A percentile compares a stretch with the other conserved stretches of the same genome.
These are phyloP conservation scores for Lichtheimia hyalospora DNA, from an alignment of 371 early-diverging fungal species.

Conservation along the genomic window DNA sequence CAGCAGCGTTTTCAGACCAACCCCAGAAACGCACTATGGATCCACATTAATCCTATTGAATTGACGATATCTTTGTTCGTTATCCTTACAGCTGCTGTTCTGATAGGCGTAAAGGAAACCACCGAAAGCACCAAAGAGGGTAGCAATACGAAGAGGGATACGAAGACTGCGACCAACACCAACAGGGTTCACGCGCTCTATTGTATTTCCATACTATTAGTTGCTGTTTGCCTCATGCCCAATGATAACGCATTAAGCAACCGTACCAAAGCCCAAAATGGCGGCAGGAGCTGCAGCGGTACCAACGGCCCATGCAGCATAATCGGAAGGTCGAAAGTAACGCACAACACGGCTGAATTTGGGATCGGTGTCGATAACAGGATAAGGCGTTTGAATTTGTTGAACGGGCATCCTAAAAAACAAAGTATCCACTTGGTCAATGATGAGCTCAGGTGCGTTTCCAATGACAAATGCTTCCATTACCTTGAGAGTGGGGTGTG, in stretches of 20 bases:
- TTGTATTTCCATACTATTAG: neutral
- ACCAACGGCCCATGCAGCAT: slow-evolving; percentile 66
- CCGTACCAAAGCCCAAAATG: slow-evolving; percentile 72
- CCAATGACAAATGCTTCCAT: too few species aligned
- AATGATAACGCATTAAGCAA: slow-evolving; percentile 12
- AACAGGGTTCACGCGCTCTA: slow-evolving; percentile 50
- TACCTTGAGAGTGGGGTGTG: too few species aligned
- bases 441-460: too few species aligned
- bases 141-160: slow-evolving; percentile 51
- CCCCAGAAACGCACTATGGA: slow-evolving; percentile 91
- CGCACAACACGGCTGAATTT: slow-evolving; percentile 84
- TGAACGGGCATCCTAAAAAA: slow-evolving; percentile 44
- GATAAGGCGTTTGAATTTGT: slow-evolving; percentile 56
- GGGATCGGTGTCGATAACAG: slow-evolving; percentile 74
- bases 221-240: neutral
- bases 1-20: slow-evolving; percentile 84
- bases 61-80: neutral
- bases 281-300: slow-evolving; percentile 76
- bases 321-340: slow-evolving; percentile 88
- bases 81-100: slow-evolving; percentile 61
- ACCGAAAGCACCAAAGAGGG: slow-evolving; percentile 60
- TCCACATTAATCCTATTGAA: neutral
- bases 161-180: slow-evolving; percentile 48
- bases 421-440: too few species aligned
- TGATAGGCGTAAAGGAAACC: slow-evolving; percentile 75